Conservation (phyloP, 441 rosid genomes). For the Populus hybrid region DNA sequence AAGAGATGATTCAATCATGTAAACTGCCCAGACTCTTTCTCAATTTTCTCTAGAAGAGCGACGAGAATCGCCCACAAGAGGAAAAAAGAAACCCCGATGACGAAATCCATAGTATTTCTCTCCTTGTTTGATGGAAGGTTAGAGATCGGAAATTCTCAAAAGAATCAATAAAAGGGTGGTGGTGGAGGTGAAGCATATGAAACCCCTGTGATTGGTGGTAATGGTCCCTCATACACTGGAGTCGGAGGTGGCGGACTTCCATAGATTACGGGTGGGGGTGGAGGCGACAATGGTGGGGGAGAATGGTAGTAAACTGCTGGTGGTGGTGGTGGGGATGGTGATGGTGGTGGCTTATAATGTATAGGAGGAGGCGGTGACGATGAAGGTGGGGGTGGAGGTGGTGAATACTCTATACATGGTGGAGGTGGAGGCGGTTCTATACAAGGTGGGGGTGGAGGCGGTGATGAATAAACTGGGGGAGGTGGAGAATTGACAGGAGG, state of each 20-base stretch:
- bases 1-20: neutral
- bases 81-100: neutral
- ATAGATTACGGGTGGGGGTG: neutral
- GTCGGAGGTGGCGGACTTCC: constrained; percentile 52
- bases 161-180: constrained; percentile 94
- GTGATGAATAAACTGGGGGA: constrained; percentile 34
- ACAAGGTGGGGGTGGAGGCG: constrained; percentile 41
- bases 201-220: constrained; percentile 82
- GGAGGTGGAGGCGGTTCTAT: no score
- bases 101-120: constrained; percentile 1
- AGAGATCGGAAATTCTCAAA: constrained; percentile 59
- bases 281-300: constrained; percentile 31
- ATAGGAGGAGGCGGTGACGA: constrained; percentile 27
- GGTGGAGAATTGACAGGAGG: constrained; percentile 37
- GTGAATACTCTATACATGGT: constrained; percentile 26
- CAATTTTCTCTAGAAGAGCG: constrained; percentile 32
- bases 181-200: constrained; percentile 96
- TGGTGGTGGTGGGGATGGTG: constrained; percentile 31
- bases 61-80: constrained; percentile 41
- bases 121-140: constrained; percentile 33
- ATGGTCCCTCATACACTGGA: constrained; percentile 76
- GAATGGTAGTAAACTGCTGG: constrained; percentile 7
- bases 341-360: constrained; percentile 34
- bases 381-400: constrained; percentile 28
- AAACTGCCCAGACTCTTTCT: neutral